Conservation (phyloP, 495 filamentous ascomycete genomes). For the Aspergillus taichungensis region DNA sequence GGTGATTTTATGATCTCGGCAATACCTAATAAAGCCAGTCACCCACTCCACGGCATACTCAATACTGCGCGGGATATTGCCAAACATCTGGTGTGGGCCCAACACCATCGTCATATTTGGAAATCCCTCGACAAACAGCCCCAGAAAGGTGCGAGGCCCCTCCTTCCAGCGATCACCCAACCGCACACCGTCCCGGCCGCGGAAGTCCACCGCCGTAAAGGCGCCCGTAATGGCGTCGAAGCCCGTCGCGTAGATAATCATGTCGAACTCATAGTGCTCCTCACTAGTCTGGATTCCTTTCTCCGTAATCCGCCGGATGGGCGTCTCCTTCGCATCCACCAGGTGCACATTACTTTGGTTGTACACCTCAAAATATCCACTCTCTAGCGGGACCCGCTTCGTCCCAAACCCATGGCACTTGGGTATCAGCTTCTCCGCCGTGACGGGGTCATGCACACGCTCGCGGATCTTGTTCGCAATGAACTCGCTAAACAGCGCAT, state of each 20-base stretch:
- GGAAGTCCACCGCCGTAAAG: slow-evolving; percentile 21
- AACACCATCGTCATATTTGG: slow-evolving; percentile 20
- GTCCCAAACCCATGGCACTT: slow-evolving; percentile 42
- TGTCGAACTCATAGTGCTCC: slow-evolving; percentile 25
- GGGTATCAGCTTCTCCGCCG: slow-evolving; percentile 41
- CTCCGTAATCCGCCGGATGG: slow-evolving; percentile 18
- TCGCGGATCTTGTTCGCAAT: slow-evolving; percentile 27
- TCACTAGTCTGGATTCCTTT: slow-evolving; percentile 23
- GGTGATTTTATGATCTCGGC: slow-evolving; percentile 5
- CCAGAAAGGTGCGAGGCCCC: slow-evolving; percentile 15
- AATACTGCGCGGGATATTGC: slow-evolving; percentile 40
- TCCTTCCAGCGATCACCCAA: slow-evolving; percentile 17
- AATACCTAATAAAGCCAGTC: slow-evolving; percentile 8
- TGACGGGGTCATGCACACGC: slow-evolving; percentile 37
- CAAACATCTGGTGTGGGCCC: slow-evolving; percentile 24
- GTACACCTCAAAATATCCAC: slow-evolving; percentile 43
- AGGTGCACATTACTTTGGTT: slow-evolving; percentile 42
- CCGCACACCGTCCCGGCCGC: slow-evolving; percentile 9
- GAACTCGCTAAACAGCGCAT: slow-evolving; percentile 21
- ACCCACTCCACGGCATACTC: slow-evolving; percentile 20
- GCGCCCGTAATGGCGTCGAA: slow-evolving; percentile 29
- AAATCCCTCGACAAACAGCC: slow-evolving; percentile 11
- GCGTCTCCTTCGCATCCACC: slow-evolving; percentile 37
- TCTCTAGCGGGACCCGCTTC: slow-evolving; percentile 41
- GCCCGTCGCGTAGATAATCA: slow-evolving; percentile 30